Evolutionary conservation across 2,329 filamentous ascomycete species (phyloP).

Genomic region (Aspergillus novofumigatus): DNA sequence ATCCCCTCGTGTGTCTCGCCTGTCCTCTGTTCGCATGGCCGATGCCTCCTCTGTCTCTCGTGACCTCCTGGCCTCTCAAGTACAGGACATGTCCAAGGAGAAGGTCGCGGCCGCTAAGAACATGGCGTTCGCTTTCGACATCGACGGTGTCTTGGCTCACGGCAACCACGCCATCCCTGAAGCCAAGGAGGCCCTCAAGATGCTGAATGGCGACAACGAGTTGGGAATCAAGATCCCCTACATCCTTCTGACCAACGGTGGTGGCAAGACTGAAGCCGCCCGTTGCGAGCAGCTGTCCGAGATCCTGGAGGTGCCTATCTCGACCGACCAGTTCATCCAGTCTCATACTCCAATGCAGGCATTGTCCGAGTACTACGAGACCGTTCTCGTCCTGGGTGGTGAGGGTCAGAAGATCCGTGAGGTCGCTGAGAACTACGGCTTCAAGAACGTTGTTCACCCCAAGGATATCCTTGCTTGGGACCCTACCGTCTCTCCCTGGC

Average conservation of each 20-base stretch:
- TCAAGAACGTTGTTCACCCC: slow-evolving; percentile 68
- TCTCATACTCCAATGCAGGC: slow-evolving; percentile 75
- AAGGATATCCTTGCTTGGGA: slow-evolving; percentile 71
- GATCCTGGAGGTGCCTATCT: slow-evolving; percentile 62
- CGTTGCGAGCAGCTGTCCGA: slow-evolving; percentile 64
- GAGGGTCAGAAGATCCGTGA: slow-evolving; percentile 71
- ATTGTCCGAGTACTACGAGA: slow-evolving; percentile 70
- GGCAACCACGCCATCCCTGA: slow-evolving; percentile 67
- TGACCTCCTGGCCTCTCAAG: slow-evolving; percentile 65
- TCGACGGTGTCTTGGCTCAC: slow-evolving; percentile 69
- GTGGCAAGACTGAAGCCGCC: slow-evolving; percentile 64
- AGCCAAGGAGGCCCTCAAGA: slow-evolving; percentile 62
- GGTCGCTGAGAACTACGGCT: slow-evolving; percentile 68
- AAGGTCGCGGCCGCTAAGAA: slow-evolving; percentile 69
- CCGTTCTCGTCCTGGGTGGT: slow-evolving; percentile 70
- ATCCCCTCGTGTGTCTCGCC: slow-evolving; percentile 63
- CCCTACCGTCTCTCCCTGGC: slow-evolving; percentile 64
- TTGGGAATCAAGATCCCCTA: slow-evolving; percentile 73
- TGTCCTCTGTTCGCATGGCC: slow-evolving; percentile 57
- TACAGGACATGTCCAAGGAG: slow-evolving; percentile 63
- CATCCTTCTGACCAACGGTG: slow-evolving; percentile 72
- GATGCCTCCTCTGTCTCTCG: slow-evolving; percentile 52
- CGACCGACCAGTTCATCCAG: slow-evolving; percentile 71
- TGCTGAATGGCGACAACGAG: slow-evolving; percentile 71
- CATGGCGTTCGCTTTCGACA: slow-evolving; percentile 72